Base-by-base conservation (phyloP, 257 asterid species). In the Solanum dulcamara region DNA sequence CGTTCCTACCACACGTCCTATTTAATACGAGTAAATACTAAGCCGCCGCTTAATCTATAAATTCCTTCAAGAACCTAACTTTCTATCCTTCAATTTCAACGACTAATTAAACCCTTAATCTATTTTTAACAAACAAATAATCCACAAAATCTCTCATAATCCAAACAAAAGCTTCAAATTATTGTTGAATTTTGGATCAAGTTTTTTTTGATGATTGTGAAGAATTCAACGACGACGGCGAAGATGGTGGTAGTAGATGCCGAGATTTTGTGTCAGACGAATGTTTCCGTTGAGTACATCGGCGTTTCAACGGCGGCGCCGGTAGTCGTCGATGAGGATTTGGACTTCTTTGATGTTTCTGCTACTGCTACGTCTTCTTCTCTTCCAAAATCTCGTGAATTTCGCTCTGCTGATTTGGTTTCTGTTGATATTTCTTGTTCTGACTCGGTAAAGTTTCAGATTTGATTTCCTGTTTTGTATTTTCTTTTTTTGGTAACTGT, bases 221-320 rank as follows among this genome's bases (percentile, higher is more conserved):
- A 59, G 57, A 55, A 67, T 70, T 37, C 80, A 32, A 57, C 83
- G 6, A 86, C 87, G 89, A 84, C 84, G 26, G 89, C 87, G n/a
- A 86, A 88, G 84, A 62, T 86, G 67, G 87, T 81, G 48, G 79
- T 72, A 14, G 85, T 83, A 17, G 86, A 84, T 10, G 86, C 87
- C 0, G 87, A 86, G 71, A 44, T 87, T 35, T 81, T 90, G 80
- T 50, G 83, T 48, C 85, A 84, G 80, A 86, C 88, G 72, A 86
- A 82, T 68, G 59, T 84, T 80, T 88, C 92, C 3, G 92, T 86
- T 79, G 87, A 89, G 86, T 86, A 86, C 84, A 84, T 89, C 40
- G 35, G 87, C 24, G 89, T 86, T 55, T 53, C 83, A 24, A 64
- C 80, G 20, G 51, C 70, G n/a, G 62, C 81, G 9, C 15, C 46